Conservation (phyloP, 352 stramenopile genomes). For the Phytopythium litorale region DNA sequence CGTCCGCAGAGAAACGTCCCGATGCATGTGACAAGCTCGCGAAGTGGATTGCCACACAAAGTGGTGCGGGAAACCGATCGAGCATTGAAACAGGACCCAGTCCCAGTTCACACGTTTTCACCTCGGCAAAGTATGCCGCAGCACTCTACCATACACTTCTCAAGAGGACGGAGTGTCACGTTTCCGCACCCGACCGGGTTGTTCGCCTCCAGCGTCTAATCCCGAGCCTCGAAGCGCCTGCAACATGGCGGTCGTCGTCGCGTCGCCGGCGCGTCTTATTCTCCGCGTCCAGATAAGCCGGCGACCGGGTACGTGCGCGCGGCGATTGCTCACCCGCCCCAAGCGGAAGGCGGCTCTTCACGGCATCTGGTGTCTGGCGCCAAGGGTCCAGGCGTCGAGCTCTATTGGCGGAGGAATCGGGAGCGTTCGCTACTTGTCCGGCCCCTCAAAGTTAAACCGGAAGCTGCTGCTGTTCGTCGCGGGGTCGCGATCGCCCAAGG, state of each 20-base stretch:
- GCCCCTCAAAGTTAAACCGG: constrained; percentile 31
- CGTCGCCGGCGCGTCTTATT: background rate
- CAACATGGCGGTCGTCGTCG: background rate
- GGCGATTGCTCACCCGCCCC: background rate
- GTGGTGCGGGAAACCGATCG: too few species aligned
- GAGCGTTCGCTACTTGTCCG: constrained; percentile 4
- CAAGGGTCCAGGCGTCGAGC: background rate
- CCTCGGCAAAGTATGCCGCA: too few species aligned
- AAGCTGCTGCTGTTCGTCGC: constrained; percentile 14
- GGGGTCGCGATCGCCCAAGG: background rate
- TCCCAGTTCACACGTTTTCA: too few species aligned
- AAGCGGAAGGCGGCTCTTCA: background rate
- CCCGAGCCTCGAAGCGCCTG: too few species aligned
- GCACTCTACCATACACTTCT: too few species aligned
- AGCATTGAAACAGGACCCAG: background rate
- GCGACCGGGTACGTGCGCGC: background rate
- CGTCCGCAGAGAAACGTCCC: background rate
- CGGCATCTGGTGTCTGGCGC: background rate
- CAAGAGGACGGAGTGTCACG: background rate
- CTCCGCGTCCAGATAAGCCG: background rate
- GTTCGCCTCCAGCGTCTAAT: too few species aligned
- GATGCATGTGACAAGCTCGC: background rate
- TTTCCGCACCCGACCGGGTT: too few species aligned
- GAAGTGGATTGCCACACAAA: too few species aligned
- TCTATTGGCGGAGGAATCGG: background rate